These are phyloP conservation scores for Dictyophora rubrovolvata DNA, from an alignment of 768 basidiomycete species.

Conservation along the genomic window DNA sequence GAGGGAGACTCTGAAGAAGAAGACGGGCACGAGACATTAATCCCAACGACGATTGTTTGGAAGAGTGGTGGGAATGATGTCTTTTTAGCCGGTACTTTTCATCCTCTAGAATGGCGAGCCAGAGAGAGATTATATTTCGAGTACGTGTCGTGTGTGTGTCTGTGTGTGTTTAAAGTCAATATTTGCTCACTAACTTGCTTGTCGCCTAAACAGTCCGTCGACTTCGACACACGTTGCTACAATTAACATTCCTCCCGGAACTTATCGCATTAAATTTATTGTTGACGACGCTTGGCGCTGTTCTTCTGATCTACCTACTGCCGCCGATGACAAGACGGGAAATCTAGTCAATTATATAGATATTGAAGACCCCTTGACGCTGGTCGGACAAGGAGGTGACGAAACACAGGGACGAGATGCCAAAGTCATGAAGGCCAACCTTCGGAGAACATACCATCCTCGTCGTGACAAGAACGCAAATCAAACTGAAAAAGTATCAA, in stretches of 20 bases:
- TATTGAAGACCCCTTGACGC: conserved; percentile 31
- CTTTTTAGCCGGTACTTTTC: conserved; percentile 59
- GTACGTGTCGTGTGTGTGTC: background rate
- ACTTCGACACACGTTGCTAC: conserved; percentile 22
- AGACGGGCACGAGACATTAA: background rate
- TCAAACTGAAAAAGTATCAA: conserved; percentile 23
- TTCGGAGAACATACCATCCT: conserved; percentile 19
- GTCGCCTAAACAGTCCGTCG: conserved; percentile 19
- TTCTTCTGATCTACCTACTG: conserved; percentile 52
- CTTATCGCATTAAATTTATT: conserved; percentile 90
- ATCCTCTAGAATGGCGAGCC: conserved; percentile 60
- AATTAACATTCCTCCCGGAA: conserved; percentile 68
- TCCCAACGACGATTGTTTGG: conserved; percentile 45
- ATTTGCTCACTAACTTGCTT: conserved; percentile 19
- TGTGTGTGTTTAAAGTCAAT: background rate
- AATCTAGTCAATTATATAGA: conserved; percentile 91
- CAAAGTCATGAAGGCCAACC: conserved; percentile 12
- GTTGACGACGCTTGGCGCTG: conserved; percentile 80
- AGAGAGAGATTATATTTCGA: conserved; percentile 3
- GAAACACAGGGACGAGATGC: conserved; percentile 17
- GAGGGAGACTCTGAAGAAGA: background rate
- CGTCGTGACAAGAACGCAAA: conserved; percentile 16
- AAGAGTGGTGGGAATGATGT: conserved; percentile 53
- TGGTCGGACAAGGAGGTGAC: conserved; percentile 8
- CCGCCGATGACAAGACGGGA: conserved; percentile 84